Base-by-base conservation (phyloP, 352 stramenopile genomes). In the Pythium biforme region DNA sequence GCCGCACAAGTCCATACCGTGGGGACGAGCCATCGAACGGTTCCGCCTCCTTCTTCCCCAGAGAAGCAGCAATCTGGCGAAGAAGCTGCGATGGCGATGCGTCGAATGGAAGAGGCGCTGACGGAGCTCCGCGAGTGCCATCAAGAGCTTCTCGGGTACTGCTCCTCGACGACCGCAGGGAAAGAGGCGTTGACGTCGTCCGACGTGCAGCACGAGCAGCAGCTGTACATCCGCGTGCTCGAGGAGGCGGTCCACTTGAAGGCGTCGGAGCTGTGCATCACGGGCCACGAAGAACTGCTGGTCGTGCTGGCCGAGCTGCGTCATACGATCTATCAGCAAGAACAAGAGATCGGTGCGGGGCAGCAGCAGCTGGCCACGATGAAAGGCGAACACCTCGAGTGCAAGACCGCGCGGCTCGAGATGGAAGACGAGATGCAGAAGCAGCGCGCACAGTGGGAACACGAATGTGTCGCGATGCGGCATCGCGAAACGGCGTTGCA, bases 241-340 rank as follows among this genome's bases (percentile, higher is more conserved):
- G 85, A 94, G 71, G 81, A 91, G 65, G 81, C 79, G 5, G 69
- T 92, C 1, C 81, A 91, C 29, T 26, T 94, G 2, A 90, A 89
- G 57, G 85, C 85, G 10, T 74, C 66, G 1, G 85, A 94, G 34
- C 72, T 92, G 29, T 68, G 81, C 20, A 68, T 91, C 20, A 82
- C 79, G 3, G 83, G 81, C 3, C 83, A 94, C 49, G 85, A 91
- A 59, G 85, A 94, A 56, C 66, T 92, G 0, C 70, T 94, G 2
- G 56, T 92, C 14, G 83, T 94, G 11, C 69, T 94, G 14, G 80
- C 80, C 0, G 83, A 92, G 73, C 64, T 94, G 12, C 74, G 85
- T 0, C 83, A 94, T 40, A 92, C 83, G 4, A 88, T 90, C 27
- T 90, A 88, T 41, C 56, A 84, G 45, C 85, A 91, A 64, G 81